Conservation (phyloP, 305 asterid genomes). For the Striga hermonthica region DNA sequence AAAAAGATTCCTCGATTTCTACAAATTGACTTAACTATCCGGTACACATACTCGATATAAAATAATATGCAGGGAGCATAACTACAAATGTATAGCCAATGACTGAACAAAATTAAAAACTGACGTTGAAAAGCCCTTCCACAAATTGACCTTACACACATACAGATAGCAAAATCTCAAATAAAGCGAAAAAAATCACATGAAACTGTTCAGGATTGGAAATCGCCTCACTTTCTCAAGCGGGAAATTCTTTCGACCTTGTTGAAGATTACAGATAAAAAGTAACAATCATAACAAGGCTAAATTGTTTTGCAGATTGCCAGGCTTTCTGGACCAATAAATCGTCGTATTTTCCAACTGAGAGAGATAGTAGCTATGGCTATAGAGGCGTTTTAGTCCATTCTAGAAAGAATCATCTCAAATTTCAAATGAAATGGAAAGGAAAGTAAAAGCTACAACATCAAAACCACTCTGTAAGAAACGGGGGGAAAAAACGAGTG, state of each 20-base stretch:
- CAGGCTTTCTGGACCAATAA: conserved; percentile 7
- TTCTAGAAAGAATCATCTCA: conserved; percentile 17
- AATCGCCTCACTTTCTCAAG: not conserved
- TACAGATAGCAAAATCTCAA: not conserved
- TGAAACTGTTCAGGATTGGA: not conserved
- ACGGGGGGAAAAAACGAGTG: not conserved
- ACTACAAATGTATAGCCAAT: not conserved
- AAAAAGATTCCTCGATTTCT: not conserved
- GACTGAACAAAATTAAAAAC: not conserved
- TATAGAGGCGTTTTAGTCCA: conserved; percentile 7
- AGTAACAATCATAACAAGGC: no score
- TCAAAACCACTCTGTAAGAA: not conserved
- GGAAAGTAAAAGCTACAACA: not conserved
- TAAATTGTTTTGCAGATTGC: not conserved
- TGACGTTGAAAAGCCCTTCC: not conserved
- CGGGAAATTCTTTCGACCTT: not conserved
- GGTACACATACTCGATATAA: not conserved
- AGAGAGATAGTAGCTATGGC: no score
- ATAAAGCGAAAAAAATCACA: no score
- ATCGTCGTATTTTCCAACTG: not conserved
- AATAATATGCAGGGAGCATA: not conserved
- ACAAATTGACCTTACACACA: not conserved
- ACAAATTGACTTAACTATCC: not conserved
- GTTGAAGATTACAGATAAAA: not conserved
- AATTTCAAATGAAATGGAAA: not conserved